phyloP scores from a whole-genome alignment of 352 stramenopile species.

The Pythium aquatile region DNA sequence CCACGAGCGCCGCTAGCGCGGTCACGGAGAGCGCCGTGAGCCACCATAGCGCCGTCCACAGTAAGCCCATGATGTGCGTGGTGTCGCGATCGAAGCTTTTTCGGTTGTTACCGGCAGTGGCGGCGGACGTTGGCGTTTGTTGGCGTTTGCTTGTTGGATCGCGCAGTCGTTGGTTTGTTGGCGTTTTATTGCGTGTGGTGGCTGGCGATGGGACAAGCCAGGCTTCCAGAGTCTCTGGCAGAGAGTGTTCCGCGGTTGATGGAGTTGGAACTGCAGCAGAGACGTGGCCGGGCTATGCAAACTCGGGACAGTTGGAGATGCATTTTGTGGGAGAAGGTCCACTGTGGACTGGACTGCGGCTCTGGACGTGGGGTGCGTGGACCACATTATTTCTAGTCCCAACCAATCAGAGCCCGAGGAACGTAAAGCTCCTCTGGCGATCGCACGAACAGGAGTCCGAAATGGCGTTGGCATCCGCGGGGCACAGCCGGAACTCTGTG shows the following conservation, averaged over 20 bases:
- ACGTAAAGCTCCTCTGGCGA: conserved; percentile 3
- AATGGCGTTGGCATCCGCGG: conserved; percentile 3
- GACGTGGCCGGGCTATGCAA: conserved; percentile 11
- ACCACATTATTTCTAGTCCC: conserved; percentile 18
- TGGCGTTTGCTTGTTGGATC: not conserved
- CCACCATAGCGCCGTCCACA: conserved; percentile 38
- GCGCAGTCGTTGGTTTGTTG: conserved; percentile 3
- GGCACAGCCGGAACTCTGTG: conserved; percentile 6
- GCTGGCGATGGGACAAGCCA: conserved; percentile 14
- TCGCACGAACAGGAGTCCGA: conserved; percentile 8
- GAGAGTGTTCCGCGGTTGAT: conserved; percentile 1
- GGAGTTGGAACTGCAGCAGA: not conserved
- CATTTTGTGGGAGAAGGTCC: conserved; percentile 5
- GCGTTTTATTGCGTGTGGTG: not conserved
- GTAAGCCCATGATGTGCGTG: conserved; percentile 26
- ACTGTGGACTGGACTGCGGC: conserved; percentile 19
- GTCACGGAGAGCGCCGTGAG: conserved; percentile 22
- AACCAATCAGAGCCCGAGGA: conserved; percentile 8
- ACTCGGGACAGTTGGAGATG: conserved; percentile 21
- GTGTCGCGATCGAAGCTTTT: not conserved
- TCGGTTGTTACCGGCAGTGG: conserved; percentile 9
- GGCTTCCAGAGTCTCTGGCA: not conserved
- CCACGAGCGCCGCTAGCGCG: conserved; percentile 33
- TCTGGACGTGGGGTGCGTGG: conserved; percentile 16
- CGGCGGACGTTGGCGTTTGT: conserved; percentile 1